Conservation (phyloP, 129 eudicot genomes). For the Glebionis coronaria region DNA sequence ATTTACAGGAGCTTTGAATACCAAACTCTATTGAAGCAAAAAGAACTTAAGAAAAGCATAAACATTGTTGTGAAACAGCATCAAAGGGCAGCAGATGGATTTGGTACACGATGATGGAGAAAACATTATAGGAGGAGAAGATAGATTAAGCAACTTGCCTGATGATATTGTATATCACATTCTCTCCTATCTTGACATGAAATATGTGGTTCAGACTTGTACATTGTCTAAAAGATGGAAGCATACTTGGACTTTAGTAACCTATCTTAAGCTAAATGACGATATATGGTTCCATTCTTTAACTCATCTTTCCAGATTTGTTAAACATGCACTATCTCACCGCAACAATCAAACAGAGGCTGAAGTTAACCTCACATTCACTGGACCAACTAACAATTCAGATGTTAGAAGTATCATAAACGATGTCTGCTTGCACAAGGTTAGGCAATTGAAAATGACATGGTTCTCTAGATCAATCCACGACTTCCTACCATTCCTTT, state of each 20-base stretch:
- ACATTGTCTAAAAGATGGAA: slow-evolving; percentile 14
- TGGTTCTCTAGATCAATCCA: not conserved
- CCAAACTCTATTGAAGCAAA: too few relatives aligned
- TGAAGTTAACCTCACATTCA: slow-evolving; percentile 8
- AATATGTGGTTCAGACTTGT: slow-evolving; percentile 13
- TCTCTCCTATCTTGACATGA: slow-evolving; percentile 16
- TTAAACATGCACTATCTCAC: slow-evolving; percentile 9
- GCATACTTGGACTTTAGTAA: slow-evolving; percentile 15
- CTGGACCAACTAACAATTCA: not conserved
- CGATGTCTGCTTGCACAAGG: slow-evolving; percentile 16
- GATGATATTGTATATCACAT: slow-evolving; percentile 14
- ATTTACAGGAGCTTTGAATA: too few relatives aligned
- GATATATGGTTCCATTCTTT: not conserved
- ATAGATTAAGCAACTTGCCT: slow-evolving; percentile 28
- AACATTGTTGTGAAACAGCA: too few relatives aligned
- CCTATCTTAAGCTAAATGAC: not conserved
- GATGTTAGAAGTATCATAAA: slow-evolving; percentile 1
- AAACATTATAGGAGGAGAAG: not conserved
- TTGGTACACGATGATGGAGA: slow-evolving; percentile 5
- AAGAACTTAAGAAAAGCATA: too few relatives aligned
- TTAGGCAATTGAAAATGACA: slow-evolving; percentile 8
- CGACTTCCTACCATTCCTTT: slow-evolving; percentile 5
- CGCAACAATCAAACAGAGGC: slow-evolving; percentile 4
- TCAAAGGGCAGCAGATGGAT: not conserved
- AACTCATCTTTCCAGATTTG: not conserved